These are phyloP conservation scores for Flaveria floridana DNA, from an alignment of 140 eudicot genomes.

Conservation along the genomic window DNA sequence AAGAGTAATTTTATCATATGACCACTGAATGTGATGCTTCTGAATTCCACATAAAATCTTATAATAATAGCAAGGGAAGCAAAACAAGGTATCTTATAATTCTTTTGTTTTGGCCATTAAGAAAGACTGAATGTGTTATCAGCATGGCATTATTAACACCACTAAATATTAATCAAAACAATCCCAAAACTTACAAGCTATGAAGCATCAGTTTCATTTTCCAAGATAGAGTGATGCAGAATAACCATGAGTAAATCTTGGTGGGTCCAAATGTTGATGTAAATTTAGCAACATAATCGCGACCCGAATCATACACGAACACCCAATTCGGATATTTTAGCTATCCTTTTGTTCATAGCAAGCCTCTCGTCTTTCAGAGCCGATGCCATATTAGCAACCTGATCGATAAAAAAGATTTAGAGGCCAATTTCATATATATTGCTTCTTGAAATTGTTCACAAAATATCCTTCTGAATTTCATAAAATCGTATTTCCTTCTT, in stretches of 20 bases:
- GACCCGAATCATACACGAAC: slow-evolving; percentile 45
- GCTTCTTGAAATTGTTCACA: neutral
- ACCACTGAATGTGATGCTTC: neutral
- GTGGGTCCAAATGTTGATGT: slow-evolving; percentile 11
- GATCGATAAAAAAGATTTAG: slow-evolving; percentile 9
- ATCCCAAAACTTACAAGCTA: slow-evolving; percentile 20
- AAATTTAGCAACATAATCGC: slow-evolving; percentile 4
- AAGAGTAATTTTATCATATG: neutral
- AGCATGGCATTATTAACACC: slow-evolving; percentile 32
- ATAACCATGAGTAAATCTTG: neutral
- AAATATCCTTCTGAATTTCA: neutral
- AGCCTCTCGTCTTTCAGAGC: slow-evolving; percentile 53
- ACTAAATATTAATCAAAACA: slow-evolving; percentile 7
- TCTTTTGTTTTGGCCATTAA: neutral
- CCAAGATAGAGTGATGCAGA: slow-evolving; percentile 15
- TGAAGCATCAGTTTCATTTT: slow-evolving; percentile 18
- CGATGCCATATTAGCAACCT: slow-evolving; percentile 92
- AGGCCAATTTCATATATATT: neutral
- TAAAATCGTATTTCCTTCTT: neutral
- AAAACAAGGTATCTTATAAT: neutral
- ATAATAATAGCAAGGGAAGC: neutral
- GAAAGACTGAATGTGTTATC: slow-evolving; percentile 13
- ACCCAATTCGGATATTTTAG: slow-evolving; percentile 78
- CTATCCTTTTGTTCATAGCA: slow-evolving; percentile 53
- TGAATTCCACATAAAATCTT: neutral